A percentile compares a stretch with the other conserved stretches of the same genome.
Evolutionary conservation across 495 filamentous ascomycete species (phyloP).

Genomic region (Penicilliopsis zonata): DNA sequence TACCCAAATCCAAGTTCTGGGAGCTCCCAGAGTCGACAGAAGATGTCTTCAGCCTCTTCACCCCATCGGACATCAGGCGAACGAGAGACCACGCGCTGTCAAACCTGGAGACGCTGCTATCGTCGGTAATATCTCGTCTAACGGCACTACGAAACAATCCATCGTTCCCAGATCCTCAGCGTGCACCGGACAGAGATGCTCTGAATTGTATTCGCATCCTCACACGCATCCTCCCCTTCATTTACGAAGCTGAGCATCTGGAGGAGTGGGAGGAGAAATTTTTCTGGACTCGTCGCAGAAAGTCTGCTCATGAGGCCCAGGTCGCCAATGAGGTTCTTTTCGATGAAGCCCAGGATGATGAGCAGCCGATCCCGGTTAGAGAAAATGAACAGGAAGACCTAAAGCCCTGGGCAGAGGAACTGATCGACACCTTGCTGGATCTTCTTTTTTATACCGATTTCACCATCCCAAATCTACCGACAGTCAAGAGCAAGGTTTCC

Average conservation of each 20-base stretch:
- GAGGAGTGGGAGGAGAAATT: conserved; percentile 83
- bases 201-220: conserved; percentile 90
- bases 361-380: conserved; percentile 30
- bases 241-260: conserved; percentile 84
- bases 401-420: conserved; percentile 84
- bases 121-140: conserved; percentile 69
- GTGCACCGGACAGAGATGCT: conserved; percentile 80
- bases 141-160: conserved; percentile 73
- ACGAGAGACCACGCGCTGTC: conserved; percentile 74
- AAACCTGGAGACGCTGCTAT: conserved; percentile 86
- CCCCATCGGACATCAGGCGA: conserved; percentile 82
- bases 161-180: conserved; percentile 78
- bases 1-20: conserved; percentile 60
- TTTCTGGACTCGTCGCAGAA: conserved; percentile 76
- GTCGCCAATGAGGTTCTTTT: conserved; percentile 67
- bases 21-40: conserved; percentile 92
- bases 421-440: conserved; percentile 84
- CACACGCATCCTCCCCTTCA: conserved; percentile 80
- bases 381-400: conserved; percentile 63
- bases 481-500: conserved; percentile 68
- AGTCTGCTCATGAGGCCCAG: conserved; percentile 38
- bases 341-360: conserved; percentile 53
- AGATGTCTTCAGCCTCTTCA: conserved; percentile 95
- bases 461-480: conserved; percentile 56
- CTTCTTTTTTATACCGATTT: conserved; percentile 86